These are phyloP conservation scores for Stereum hirsutum DNA, from an alignment of 1,284 basidiomycete genomes.

Conservation along the genomic window DNA sequence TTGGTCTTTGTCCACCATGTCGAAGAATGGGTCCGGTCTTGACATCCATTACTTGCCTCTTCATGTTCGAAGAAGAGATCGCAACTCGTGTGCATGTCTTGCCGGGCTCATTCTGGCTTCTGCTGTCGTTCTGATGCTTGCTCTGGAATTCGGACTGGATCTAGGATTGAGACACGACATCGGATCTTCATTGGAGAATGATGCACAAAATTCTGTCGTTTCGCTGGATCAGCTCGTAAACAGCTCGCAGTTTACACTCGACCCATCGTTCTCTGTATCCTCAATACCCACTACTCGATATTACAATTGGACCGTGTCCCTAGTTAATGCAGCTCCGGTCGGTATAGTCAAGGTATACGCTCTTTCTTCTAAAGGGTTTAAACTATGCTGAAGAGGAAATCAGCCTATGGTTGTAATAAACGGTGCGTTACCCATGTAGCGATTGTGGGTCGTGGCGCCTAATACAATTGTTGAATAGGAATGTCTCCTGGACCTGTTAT, in stretches of 20 bases:
- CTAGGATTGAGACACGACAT: conserved; percentile 19
- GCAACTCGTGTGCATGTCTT: too few relatives aligned
- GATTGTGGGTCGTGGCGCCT: neutral
- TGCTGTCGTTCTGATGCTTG: conserved; percentile 22
- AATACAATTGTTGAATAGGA: conserved; percentile 12
- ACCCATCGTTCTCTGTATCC: conserved; percentile 17
- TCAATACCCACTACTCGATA: conserved; percentile 21
- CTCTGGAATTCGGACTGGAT: conserved; percentile 31
- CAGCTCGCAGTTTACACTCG: conserved; percentile 12
- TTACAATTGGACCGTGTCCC: conserved; percentile 24
- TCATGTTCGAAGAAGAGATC: too few relatives aligned
- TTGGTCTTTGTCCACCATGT: too few relatives aligned
- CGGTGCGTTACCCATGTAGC: conserved; percentile 17
- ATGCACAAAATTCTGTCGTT: conserved; percentile 2
- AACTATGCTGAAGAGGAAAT: too few relatives aligned
- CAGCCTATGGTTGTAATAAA: conserved; percentile 37
- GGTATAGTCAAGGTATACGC: too few relatives aligned
- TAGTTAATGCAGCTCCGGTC: conserved; percentile 24
- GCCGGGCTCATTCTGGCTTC: conserved; percentile 7
- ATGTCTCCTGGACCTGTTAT: conserved; percentile 38
- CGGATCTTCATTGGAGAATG: neutral
- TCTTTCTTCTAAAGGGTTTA: too few relatives aligned
- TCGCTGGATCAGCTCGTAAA: too few relatives aligned
- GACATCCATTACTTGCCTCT: too few relatives aligned
- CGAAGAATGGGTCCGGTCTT: too few relatives aligned